A percentile compares a stretch with the other conserved stretches of the same genome.
Evolutionary conservation across 2,329 filamentous ascomycete genomes (phyloP).

Genomic region (Domatiomyces globalis): DNA sequence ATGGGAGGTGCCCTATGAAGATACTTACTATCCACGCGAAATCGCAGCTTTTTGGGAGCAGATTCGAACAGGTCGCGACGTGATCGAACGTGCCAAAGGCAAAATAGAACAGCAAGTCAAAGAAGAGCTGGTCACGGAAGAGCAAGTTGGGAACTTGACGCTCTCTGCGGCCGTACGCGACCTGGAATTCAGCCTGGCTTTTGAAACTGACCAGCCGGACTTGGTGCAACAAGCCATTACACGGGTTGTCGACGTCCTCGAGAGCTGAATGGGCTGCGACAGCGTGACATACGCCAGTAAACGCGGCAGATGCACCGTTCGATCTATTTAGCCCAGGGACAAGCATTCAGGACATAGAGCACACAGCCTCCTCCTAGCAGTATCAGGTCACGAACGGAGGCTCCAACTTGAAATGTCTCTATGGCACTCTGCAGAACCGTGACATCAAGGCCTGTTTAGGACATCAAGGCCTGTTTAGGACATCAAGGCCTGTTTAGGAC

Average conservation of each 20-base stretch:
- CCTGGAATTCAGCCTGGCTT: not conserved
- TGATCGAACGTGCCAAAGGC: not conserved
- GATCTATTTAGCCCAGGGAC: not conserved
- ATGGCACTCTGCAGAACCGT: too few relatives aligned
- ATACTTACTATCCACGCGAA: slow-evolving; percentile 16
- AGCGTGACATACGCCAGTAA: too few relatives aligned
- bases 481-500: not conserved
- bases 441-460: not conserved
- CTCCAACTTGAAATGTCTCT: too few relatives aligned
- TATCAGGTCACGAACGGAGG: too few relatives aligned
- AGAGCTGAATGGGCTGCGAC: not conserved
- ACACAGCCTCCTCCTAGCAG: too few relatives aligned
- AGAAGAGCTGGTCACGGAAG: not conserved
- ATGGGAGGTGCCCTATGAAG: slow-evolving; percentile 17
- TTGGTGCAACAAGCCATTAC: not conserved
- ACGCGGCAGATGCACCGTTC: too few relatives aligned
- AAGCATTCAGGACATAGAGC: not conserved
- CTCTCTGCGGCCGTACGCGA: not conserved
- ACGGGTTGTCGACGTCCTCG: not conserved
- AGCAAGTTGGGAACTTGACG: not conserved
- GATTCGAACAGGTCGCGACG: not conserved
- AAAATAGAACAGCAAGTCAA: slow-evolving; percentile 4
- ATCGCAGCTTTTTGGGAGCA: slow-evolving; percentile 16
- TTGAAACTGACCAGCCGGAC: not conserved
- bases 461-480: too few relatives aligned